Percentiles rank a stretch among this genome's conserved stretches.
Conservation (phyloP, 495 filamentous ascomycete species). For the Hypoxylon crocopeplum region DNA sequence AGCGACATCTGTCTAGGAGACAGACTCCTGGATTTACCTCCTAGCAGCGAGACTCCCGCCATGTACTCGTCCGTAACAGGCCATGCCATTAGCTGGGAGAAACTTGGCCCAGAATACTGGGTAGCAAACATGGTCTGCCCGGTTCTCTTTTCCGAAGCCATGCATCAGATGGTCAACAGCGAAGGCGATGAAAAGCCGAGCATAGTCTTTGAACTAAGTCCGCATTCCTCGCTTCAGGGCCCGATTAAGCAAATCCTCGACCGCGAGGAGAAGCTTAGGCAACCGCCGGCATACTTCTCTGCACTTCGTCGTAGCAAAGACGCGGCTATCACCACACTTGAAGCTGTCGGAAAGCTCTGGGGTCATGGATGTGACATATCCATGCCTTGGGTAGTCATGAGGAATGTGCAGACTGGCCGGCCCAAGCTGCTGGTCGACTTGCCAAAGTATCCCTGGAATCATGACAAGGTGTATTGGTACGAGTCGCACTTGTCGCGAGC, state of each 20-base stretch:
- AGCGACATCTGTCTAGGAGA: not conserved
- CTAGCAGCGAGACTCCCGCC: constrained; percentile 3
- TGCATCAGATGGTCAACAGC: constrained; percentile 27
- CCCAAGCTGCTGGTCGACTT: constrained; percentile 42
- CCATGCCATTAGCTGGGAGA: constrained; percentile 20
- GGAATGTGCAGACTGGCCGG: constrained; percentile 4
- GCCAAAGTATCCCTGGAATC: constrained; percentile 54
- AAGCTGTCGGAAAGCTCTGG: constrained; percentile 43
- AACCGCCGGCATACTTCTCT: constrained; percentile 25
- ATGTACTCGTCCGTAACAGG: constrained; percentile 53
- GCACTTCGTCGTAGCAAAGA: constrained; percentile 43
- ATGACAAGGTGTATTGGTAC: constrained; percentile 49
- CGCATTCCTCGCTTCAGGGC: constrained; percentile 52
- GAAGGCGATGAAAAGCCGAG: constrained; percentile 8
- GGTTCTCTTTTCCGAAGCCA: constrained; percentile 49
- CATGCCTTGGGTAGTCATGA: constrained; percentile 44
- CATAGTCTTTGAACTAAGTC: constrained; percentile 38
- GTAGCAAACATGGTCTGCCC: constrained; percentile 49
- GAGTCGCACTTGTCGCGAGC: constrained; percentile 48
- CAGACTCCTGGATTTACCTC: constrained; percentile 7
- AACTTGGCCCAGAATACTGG: constrained; percentile 48
- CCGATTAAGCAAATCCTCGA: constrained; percentile 59
- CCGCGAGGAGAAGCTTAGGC: constrained; percentile 22
- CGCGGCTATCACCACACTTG: constrained; percentile 37
- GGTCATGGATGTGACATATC: constrained; percentile 47